A percentile compares a stretch with the other conserved stretches of the same genome.
Evolutionary conservation across 2,329 filamentous ascomycete genomes (phyloP).

Genomic region (Colletotrichum limetticola): DNA sequence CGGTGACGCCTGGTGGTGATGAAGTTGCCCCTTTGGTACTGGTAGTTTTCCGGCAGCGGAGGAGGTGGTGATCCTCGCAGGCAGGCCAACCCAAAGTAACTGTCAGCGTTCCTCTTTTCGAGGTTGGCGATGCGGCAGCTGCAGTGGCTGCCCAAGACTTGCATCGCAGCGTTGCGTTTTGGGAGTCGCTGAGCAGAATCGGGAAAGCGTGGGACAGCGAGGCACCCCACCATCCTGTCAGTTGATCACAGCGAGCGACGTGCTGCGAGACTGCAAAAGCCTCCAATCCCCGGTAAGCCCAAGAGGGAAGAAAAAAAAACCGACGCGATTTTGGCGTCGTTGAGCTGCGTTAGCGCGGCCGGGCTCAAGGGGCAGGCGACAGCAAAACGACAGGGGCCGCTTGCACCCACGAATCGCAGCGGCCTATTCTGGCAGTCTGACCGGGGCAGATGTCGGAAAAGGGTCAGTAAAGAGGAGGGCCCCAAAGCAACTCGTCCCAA

Average conservation of each 20-base stretch:
- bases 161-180: slow-evolving; percentile 24
- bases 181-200: slow-evolving; percentile 25
- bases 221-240: slow-evolving; percentile 20
- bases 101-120: not conserved
- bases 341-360: slow-evolving; percentile 30
- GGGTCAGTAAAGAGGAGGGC: slow-evolving; percentile 7
- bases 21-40: slow-evolving; percentile 15
- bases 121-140: slow-evolving; percentile 17
- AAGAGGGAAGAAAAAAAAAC: not conserved
- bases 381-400: slow-evolving; percentile 29
- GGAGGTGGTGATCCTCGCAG: slow-evolving; percentile 7
- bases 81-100: not conserved
- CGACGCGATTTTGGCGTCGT: slow-evolving; percentile 24
- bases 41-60: not conserved
- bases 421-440: slow-evolving; percentile 7
- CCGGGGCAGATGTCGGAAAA: slow-evolving; percentile 14
- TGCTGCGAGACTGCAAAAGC: not conserved
- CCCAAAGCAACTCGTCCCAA: slow-evolving; percentile 16
- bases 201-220: slow-evolving; percentile 13
- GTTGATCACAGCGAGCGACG: slow-evolving; percentile 13
- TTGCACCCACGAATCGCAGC: slow-evolving; percentile 32
- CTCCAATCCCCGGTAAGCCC: slow-evolving; percentile 2
- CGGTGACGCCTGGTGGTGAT: slow-evolving; percentile 13
- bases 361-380: slow-evolving; percentile 19
- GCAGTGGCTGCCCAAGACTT: slow-evolving; percentile 12